Evolutionary conservation across 2,329 filamentous ascomycete genomes (phyloP).

Genomic region (Aspergillus awamori): DNA sequence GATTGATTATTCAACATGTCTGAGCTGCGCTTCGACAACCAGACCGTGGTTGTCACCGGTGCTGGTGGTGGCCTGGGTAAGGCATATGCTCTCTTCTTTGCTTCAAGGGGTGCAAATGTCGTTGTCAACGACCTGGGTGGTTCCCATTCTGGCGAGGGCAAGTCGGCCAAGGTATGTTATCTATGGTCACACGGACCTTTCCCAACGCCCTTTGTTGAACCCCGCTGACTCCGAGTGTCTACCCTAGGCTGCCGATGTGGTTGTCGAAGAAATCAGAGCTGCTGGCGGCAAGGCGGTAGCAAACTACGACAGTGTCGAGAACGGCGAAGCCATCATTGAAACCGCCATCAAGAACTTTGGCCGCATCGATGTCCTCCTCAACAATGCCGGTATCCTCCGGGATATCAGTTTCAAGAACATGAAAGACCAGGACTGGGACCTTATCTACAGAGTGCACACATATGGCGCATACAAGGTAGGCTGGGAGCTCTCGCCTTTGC

Average conservation of each 20-base stretch:
- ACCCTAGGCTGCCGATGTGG: constrained; percentile 60
- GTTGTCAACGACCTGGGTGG: constrained; percentile 96
- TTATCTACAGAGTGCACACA: constrained; percentile 90
- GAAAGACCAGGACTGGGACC: constrained; percentile 94
- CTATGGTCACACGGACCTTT: background rate
- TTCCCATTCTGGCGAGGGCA: constrained; percentile 90
- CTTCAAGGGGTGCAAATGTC: constrained; percentile 84
- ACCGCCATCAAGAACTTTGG: constrained; percentile 54
- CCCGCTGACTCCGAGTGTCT: constrained; percentile 33
- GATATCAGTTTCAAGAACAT: constrained; percentile 99
- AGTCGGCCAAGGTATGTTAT: constrained; percentile 72
- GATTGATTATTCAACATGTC: constrained; percentile 52
- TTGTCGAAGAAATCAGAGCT: constrained; percentile 62
- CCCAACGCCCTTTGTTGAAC: constrained; percentile 1
- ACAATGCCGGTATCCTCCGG: constrained; percentile 94
- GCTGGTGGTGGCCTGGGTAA: constrained; percentile 81
- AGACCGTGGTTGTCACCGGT: constrained; percentile 86
- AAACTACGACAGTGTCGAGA: constrained; percentile 85
- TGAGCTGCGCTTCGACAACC: constrained; percentile 81
- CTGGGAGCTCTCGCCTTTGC: background rate
- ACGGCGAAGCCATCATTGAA: constrained; percentile 90
- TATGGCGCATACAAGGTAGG: constrained; percentile 82
- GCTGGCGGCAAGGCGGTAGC: constrained; percentile 93
- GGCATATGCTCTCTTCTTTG: constrained; percentile 87
- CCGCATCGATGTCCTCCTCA: constrained; percentile 91